These are phyloP conservation scores for Capsicum baccatum DNA, from an alignment of 257 asterid species.

Conservation along the genomic window DNA sequence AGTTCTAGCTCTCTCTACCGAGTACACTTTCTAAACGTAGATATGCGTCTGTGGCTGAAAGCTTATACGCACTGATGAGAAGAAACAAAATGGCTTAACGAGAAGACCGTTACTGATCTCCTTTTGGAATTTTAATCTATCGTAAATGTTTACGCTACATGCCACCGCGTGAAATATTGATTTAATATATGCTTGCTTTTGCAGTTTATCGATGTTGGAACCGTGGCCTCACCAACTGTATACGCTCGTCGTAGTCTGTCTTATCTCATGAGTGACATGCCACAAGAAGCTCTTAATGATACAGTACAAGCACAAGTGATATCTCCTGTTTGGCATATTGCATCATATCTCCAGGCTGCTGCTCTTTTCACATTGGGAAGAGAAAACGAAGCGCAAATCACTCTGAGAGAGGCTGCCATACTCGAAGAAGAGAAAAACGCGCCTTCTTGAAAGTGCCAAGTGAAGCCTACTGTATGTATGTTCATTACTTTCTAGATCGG, in stretches of 20 bases:
- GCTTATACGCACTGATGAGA: background rate
- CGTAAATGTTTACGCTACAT: background rate
- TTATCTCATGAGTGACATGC: slow-evolving; percentile 75
- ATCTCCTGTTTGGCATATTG: slow-evolving; percentile 87
- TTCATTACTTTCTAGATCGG: background rate
- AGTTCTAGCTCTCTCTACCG: background rate
- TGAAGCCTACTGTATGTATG: slow-evolving; percentile 1
- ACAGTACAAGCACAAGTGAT: slow-evolving; percentile 83
- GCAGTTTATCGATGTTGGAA: slow-evolving; percentile 53
- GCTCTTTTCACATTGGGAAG: slow-evolving; percentile 72
- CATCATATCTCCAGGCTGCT: slow-evolving; percentile 78
- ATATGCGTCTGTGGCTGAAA: background rate
- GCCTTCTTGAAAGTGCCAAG: slow-evolving; percentile 33
- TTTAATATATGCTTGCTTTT: background rate
- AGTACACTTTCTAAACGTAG: background rate
- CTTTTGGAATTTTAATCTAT: background rate
- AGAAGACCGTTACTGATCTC: background rate
- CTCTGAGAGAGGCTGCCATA: slow-evolving; percentile 76
- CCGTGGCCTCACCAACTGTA: slow-evolving; percentile 54
- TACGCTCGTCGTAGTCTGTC: slow-evolving; percentile 57
- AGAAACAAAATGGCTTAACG: background rate
- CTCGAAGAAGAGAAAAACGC: slow-evolving; percentile 67
- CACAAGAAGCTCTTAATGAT: slow-evolving; percentile 78
- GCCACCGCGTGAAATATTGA: background rate
- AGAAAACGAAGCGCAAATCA: slow-evolving; percentile 83